Evolutionary conservation across 2,329 filamentous ascomycete species (phyloP), one percentile per base, ranked within the genome.

Genomic region (Colletotrichum horii): DNA sequence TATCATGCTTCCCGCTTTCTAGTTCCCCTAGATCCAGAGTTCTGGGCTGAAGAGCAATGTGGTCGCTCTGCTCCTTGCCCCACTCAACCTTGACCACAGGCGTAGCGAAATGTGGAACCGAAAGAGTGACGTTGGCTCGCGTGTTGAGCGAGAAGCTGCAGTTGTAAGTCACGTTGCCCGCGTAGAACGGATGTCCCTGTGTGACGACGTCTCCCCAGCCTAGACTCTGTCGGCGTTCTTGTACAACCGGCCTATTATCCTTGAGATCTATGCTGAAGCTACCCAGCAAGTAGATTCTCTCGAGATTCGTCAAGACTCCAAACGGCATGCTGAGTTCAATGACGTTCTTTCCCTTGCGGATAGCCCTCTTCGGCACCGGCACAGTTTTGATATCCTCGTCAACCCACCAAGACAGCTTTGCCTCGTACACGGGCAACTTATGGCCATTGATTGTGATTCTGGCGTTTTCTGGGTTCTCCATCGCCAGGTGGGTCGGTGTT

Each of bases 201-300:
- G 70, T 34, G 2, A 77, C 79, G 3, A 80, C 77, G 64, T 83
- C 74, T 26, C 82, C 82, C 79, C 79, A 83, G 8, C 62, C 77
- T 19, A 82, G 5, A 1, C 52, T 55, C 6, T 66, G 56, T 19
- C 68, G 69, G 6, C 64, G 65, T 12, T 68, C 68, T 11, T 26
- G 55, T 1, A 76, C 28, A 3, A 78, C 24, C 2, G 75, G 75
- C 30, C 48, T 24, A 24, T 78, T 74, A 22, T 36, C 56, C 6
- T 66, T 32, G 2, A 82, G 56, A 12, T 75, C 52, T 5, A 83
- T 79, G 24, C 69, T 76, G 60, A 83, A 83, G 26, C 78, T 62
- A 1, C 82, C 82, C 0, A 83, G 74, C 7, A 83, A 52, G 67
- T 83, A 83, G 3, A 83, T 69, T 3, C 82, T 77, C 43, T 83